Conservation (phyloP, 2,329 filamentous ascomycete species). For the Colletotrichum sp. region DNA sequence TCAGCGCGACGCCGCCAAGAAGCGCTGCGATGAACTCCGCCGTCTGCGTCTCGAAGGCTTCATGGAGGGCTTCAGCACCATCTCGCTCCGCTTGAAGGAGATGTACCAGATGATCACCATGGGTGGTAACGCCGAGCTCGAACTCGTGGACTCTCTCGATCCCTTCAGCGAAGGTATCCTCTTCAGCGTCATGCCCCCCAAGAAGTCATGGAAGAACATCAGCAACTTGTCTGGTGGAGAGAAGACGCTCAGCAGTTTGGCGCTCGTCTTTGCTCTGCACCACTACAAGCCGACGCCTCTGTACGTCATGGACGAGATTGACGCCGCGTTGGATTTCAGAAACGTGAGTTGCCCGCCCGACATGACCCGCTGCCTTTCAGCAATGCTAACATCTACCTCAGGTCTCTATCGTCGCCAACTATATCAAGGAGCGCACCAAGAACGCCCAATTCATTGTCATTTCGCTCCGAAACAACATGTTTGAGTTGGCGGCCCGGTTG, state of each 20-base stretch:
- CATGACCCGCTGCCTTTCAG: not conserved
- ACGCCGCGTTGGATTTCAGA: slow-evolving; percentile 95
- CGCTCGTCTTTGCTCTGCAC: slow-evolving; percentile 96
- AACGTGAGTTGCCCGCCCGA: slow-evolving; percentile 71
- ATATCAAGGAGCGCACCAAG: slow-evolving; percentile 99
- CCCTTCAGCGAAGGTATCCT: slow-evolving; percentile 97
- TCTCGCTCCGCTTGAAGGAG: slow-evolving; percentile 94
- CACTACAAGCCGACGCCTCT: slow-evolving; percentile 97
- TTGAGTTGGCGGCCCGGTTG: slow-evolving; percentile 92
- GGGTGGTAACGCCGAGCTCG: slow-evolving; percentile 97
- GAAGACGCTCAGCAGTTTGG: slow-evolving; percentile 93
- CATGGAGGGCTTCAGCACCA: slow-evolving; percentile 96
- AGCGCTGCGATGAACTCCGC: slow-evolving; percentile 89
- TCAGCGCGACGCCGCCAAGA: slow-evolving; percentile 86
- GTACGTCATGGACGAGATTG: slow-evolving; percentile 99
- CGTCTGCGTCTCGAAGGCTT: slow-evolving; percentile 92
- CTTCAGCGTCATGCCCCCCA: slow-evolving; percentile 98
- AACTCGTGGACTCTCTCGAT: slow-evolving; percentile 94
- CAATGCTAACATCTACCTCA: slow-evolving; percentile 37
- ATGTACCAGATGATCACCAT: slow-evolving; percentile 99
- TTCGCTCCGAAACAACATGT: slow-evolving; percentile 98
- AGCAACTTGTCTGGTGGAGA: slow-evolving; percentile 94
- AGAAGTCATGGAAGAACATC: slow-evolving; percentile 99
- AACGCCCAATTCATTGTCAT: slow-evolving; percentile 99
- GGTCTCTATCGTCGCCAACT: slow-evolving; percentile 97